Percentiles rank a stretch among this genome's conserved stretches.
Conservation (phyloP, 768 basidiomycete species). For the Megacollybia marginata region DNA sequence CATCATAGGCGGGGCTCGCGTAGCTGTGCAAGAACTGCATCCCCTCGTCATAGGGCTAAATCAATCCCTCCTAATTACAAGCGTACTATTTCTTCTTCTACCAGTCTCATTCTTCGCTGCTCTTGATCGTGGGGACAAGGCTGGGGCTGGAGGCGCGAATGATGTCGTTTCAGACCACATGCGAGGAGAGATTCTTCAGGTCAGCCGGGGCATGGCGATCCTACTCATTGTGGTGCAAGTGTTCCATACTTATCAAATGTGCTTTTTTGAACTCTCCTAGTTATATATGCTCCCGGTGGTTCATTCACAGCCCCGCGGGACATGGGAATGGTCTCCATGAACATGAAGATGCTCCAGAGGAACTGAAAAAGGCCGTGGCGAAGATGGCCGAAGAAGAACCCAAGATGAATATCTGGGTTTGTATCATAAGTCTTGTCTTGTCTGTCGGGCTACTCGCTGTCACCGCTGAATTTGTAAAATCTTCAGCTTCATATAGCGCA, state of each 20-base stretch:
- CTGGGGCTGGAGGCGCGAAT: conserved; percentile 2
- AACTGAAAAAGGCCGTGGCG: conserved; percentile 7
- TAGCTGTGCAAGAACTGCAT: conserved; percentile 35
- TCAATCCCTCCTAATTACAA: conserved; percentile 8
- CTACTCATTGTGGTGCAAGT: conserved; percentile 31
- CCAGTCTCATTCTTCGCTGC: conserved; percentile 39
- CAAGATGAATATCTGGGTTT: conserved; percentile 29
- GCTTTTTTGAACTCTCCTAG: not conserved
- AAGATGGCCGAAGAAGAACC: conserved; percentile 18
- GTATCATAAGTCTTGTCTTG: conserved; percentile 23
- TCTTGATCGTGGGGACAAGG: conserved; percentile 16
- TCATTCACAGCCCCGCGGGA: conserved; percentile 32
- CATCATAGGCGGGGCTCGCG: conserved; percentile 31
- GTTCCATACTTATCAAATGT: not conserved
- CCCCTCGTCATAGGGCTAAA: conserved; percentile 34
- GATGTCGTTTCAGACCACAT: conserved; percentile 17
- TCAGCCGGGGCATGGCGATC: conserved; percentile 37
- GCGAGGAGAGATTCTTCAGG: conserved; percentile 27
- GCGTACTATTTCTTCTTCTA: conserved; percentile 33
- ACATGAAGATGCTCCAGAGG: conserved; percentile 20
- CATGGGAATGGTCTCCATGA: conserved; percentile 35
- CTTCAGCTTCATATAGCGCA: not conserved
- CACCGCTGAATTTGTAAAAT: conserved; percentile 37
- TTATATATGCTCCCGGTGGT: conserved; percentile 2
- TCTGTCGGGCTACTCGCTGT: conserved; percentile 31